Base-by-base conservation (phyloP, 2,329 filamentous ascomycete genomes). In the Cadophora gregata region DNA sequence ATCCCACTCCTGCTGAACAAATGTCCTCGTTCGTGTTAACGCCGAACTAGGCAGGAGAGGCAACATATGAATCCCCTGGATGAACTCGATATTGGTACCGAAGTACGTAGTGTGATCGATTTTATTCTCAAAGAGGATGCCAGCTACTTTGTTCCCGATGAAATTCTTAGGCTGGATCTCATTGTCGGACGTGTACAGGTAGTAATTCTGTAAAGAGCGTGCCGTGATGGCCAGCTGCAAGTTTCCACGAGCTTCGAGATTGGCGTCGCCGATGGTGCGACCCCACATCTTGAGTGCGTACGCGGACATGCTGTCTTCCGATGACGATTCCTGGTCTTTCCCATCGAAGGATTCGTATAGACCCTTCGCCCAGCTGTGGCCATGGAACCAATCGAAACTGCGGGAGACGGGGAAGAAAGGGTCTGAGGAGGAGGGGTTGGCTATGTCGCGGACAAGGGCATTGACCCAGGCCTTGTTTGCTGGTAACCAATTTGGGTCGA, bases 251-350 rank as follows among this genome's bases (percentile, higher is more conserved):
- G 75, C 73, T 75, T 95, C 93, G 86, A 97, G 90, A 71, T 90
- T 89, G 5, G 79, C 79, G 78, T 98, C 90, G n/a, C 90, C 89
- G 69, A 84, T 88, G 3, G 91, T 89, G 38, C 84, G 85, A 4
- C 94, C 96, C 96, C 96, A 98, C 89, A 98, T 93, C 83, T 97
- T 97, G 75, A 97, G 80, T 0, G 91, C 93, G 78, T 96, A 74
- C 7, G 88, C 87, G 67, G 91, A 90, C 88, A 97, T 93, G 69
- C 89, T 88, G 36, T 98, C 96, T 79, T 98, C 95, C 0, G 92
- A 95, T 55, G 90, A 93, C 33, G 92, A 96, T 78, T 98, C 96
- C 80, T 94, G 86, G 77, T 95, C 88, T 80, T 94, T 94, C 68
- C 92, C 92, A 77, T 95, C 91, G 64, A 81, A 82, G 45, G 86